Evolutionary conservation across 73 alveolate genomes (phyloP), one percentile per base, ranked within the genome.

Genomic region (Paraurostyla sp.): DNA sequence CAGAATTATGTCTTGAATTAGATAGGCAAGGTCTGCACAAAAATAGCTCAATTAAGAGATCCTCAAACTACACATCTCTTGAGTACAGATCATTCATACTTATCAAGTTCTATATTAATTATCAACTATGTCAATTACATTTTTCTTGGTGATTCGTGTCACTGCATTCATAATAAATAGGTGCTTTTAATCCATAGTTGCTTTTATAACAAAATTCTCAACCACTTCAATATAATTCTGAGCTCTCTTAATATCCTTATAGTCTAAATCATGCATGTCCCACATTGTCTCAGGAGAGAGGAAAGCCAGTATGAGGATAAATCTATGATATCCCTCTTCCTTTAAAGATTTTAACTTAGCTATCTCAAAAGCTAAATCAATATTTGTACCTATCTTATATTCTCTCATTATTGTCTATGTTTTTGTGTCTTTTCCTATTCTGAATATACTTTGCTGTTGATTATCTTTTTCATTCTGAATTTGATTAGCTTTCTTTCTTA

Each of bases 71-170:
- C 45, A 29, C 52, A 6, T 42, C 42, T 32, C 52, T 30, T n/a
- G 4, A 20, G 46, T 78, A 78, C 40, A 78, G 23, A 29, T 78
- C 89, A 22, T 78, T 35, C 33, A 78, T 50, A 41, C 65, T 52
- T 11, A 78, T 78, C 58, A 78, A 32, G 68, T 78, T 50, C 89
- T 78, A 78, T n/a, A 78, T 36, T 9, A n/a, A 22, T 52, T 43
- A 49, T 36, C 40, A 40, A 2, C 13, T 32, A 9, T 7, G 4
- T 46, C 7, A 16, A 3, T 78, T 78, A 78, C 89, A 78, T 50
- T 78, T 54, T 78, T 78, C 65, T 78, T 78, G 33, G 89, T 78
- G 2, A 78, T 78, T 50, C 78, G 27, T 3, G 89, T 51, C 45
- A 78, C 42, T 23, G 89, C 78, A 78, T 78, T 78, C 40, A 78